Percentiles rank a stretch among this genome's conserved stretches.
These are phyloP conservation scores for Penicillium aurantiogriseum DNA, from an alignment of 2,329 filamentous ascomycete species.

Conservation along the genomic window DNA sequence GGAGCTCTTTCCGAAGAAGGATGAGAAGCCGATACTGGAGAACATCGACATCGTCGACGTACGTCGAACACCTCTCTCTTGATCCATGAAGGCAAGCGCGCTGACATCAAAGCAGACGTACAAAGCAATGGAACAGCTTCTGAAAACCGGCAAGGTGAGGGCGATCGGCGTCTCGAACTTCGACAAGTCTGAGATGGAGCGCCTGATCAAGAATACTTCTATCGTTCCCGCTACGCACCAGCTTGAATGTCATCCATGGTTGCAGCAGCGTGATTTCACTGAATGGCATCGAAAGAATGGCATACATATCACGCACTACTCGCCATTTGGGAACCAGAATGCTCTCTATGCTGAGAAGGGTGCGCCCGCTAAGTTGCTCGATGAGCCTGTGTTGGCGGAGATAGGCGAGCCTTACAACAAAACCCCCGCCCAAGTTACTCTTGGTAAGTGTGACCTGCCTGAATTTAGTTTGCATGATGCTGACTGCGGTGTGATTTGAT, in stretches of 20 bases:
- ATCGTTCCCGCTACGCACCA: constrained; percentile 52
- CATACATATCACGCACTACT: constrained; percentile 57
- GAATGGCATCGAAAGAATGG: constrained; percentile 50
- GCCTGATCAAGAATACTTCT: constrained; percentile 45
- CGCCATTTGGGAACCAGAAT: constrained; percentile 56
- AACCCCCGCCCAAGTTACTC: constrained; percentile 51
- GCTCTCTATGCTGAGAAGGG: constrained; percentile 47
- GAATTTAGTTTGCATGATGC: not conserved
- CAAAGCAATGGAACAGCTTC: constrained; percentile 49
- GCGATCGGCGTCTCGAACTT: constrained; percentile 57
- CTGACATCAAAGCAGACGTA: constrained; percentile 41
- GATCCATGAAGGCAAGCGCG: not conserved
- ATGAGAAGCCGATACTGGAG: constrained; percentile 44
- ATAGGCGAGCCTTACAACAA: constrained; percentile 56
- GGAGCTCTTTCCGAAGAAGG: constrained; percentile 47
- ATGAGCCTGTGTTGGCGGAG: constrained; percentile 50
- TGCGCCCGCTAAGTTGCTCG: constrained; percentile 51
- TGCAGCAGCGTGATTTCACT: constrained; percentile 51
- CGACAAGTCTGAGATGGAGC: constrained; percentile 49
- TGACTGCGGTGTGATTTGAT: not conserved
- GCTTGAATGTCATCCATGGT: constrained; percentile 54
- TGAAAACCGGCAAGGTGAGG: constrained; percentile 45
- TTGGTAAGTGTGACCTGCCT: constrained; percentile 36
- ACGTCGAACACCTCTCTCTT: constrained; percentile 11
- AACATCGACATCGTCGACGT: constrained; percentile 52